phyloP scores from a whole-genome alignment of 2,329 filamentous ascomycete species.

The Nothomitra cinnamomea region DNA sequence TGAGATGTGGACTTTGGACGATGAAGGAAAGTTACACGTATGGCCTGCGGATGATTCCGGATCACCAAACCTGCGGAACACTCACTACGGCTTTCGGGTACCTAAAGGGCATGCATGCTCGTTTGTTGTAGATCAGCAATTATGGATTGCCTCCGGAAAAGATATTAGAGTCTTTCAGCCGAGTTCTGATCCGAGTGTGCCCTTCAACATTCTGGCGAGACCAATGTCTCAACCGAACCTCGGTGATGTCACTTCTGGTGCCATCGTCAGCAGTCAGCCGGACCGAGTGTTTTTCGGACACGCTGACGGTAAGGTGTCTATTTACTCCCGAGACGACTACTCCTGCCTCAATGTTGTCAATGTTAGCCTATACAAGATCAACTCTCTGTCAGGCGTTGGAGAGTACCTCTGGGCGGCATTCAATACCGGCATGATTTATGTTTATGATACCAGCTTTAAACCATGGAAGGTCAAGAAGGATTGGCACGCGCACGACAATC shows the following conservation, averaged over 20 bases:
- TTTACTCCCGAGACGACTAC: conserved; percentile 71
- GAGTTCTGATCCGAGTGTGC: conserved; percentile 44
- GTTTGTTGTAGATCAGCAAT: conserved; percentile 62
- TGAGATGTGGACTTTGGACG: conserved; percentile 88
- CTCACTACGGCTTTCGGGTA: conserved; percentile 61
- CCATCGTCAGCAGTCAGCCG: conserved; percentile 54
- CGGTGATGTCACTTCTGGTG: conserved; percentile 76
- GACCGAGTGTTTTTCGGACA: conserved; percentile 82
- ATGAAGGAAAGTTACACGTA: conserved; percentile 68
- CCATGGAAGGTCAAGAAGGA: conserved; percentile 90
- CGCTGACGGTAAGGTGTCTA: conserved; percentile 78
- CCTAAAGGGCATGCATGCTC: conserved; percentile 76
- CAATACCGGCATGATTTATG: conserved; percentile 83
- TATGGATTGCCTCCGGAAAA: conserved; percentile 82
- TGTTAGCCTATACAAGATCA: conserved; percentile 91
- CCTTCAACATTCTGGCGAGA: conserved; percentile 58
- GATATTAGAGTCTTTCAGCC: conserved; percentile 75
- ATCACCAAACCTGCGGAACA: conserved; percentile 55
- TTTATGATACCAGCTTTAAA: conserved; percentile 69
- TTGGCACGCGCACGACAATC: conserved; percentile 79
- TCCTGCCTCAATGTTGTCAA: conserved; percentile 64
- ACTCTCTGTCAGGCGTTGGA: conserved; percentile 64
- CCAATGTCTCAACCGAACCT: conserved; percentile 55
- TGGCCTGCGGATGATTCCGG: conserved; percentile 71
- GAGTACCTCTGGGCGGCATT: conserved; percentile 82